Evolutionary conservation across 2,329 filamentous ascomycete genomes (phyloP), one percentile per base, ranked within the genome.

Genomic region (Xylaria multiplex): DNA sequence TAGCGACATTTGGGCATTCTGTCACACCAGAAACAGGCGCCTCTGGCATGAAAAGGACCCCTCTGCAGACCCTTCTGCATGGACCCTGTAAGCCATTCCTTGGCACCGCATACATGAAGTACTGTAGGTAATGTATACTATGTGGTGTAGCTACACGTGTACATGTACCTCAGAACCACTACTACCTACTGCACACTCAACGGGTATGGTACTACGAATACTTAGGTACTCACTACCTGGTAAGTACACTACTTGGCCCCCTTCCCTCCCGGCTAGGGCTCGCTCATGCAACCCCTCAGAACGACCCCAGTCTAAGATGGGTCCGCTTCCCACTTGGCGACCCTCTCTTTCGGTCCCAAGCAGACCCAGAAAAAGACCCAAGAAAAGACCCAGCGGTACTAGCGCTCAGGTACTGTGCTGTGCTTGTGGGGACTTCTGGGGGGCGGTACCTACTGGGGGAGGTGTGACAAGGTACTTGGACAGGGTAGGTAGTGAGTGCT

Each of bases 321-420:
- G 43, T 19, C 64, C 57, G 32, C 66, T 58, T 58, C 49, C 52
- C 37, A 60, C 63, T 66, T 64, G 37, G 57, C 40, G 61, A 64
- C 65, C 65, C 65, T 59, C 40, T 59, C 42, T 55, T 66, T 57
- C 58, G 61, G 64, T 59, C 61, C 65, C 57, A 27, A 27, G 27
- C 27, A 27, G 27, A 27, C 27, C 27, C 27, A 65, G 57, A 37
- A 64, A 52, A 27, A 27, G 27, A 27, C 27, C 27, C 27, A 40
- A 13, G 37, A 40, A 40, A 49, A 54, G 37, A 54, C 55, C 55
- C 62, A 62, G 57, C 48, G 46, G 57, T 32, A 35, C 54, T 63
- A 64, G 60, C 53, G 45, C 50, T 60, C 64, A 64, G 62, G 62
- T 64, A 64, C 59, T 65, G 55, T 63, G 35, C 64, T 59, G 19